Evolutionary conservation across 2,329 filamentous ascomycete genomes (phyloP), one percentile per base, ranked within the genome.

Genomic region (Talaromyces pinophilus): DNA sequence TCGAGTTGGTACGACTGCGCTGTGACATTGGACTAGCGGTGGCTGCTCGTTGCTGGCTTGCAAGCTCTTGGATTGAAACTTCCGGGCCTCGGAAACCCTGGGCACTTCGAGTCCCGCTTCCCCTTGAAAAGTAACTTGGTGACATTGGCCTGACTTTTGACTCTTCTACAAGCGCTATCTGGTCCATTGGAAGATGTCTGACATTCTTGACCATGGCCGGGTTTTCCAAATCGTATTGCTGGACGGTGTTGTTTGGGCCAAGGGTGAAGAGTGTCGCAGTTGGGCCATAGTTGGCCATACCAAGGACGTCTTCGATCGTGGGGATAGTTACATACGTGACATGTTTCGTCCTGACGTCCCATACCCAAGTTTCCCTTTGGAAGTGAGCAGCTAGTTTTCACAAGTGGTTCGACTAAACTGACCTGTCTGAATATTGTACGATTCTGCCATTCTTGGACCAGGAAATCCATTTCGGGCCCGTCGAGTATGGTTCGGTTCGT

Each of bases 361-460:
- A 99, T 66, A 93, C 90, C 72, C 92, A 89, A 44, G 93, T 97
- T 84, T 97, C 91, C 64, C 93, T 93, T 69, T 5, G 63, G 11
- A 15, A 28, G 13, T 40, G 33, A 35, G 33, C 44, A 59, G 28
- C 61, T 48, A 61, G 55, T 19, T 38, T 22, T 38, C 4, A 17
- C 1, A 33, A 61, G 59, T 10, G 11, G 25, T 8, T 8, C 42
- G 62, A 38, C 48, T 62, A 42, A 64, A 87, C 92, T 82, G 84
- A 97, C 93, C 90, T 88, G 79, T 97, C 92, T 5, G 92, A 91
- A 78, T 89, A 93, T 79, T 99, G 95, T 69, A 99, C 88, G 70
- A 99, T 93, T 71, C 93, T 90, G 46, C 95, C 95, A 81, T 97
- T 98, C 81, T 97, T 98, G 0, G 95, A 98, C 95, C 95, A 99